Percentiles rank a stretch among this genome's conserved stretches.
Evolutionary conservation across 2,329 filamentous ascomycete genomes (phyloP).

Genomic region (Chaetomium strumarium): DNA sequence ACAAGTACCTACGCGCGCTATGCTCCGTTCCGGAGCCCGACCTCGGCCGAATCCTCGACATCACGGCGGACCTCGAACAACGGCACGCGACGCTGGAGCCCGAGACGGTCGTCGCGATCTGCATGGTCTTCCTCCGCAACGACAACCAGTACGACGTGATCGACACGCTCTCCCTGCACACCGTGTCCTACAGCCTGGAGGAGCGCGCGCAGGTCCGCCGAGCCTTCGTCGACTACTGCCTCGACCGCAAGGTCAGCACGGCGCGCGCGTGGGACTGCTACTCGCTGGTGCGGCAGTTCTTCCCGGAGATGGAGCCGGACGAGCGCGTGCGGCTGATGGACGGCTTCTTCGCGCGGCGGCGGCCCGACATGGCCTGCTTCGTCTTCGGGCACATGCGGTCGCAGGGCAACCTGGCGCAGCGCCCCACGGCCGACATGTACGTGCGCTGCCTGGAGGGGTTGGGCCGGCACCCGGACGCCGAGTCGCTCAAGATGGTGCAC

Average conservation of each 20-base stretch:
- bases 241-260: slow-evolving; percentile 56
- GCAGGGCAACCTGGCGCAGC: slow-evolving; percentile 54
- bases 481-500: slow-evolving; percentile 69
- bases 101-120: slow-evolving; percentile 68
- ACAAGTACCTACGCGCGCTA: slow-evolving; percentile 65
- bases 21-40: slow-evolving; percentile 55
- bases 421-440: slow-evolving; percentile 71
- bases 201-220: slow-evolving; percentile 64
- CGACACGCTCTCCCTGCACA: slow-evolving; percentile 72
- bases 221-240: slow-evolving; percentile 61
- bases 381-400: slow-evolving; percentile 94
- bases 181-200: slow-evolving; percentile 61
- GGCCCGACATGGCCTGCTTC: slow-evolving; percentile 77
- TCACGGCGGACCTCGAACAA: slow-evolving; percentile 68
- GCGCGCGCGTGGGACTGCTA: slow-evolving; percentile 60
- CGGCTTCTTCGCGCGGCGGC: slow-evolving; percentile 68
- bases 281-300: slow-evolving; percentile 59
- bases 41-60: slow-evolving; percentile 64
- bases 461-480: slow-evolving; percentile 51
- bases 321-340: slow-evolving; percentile 71
- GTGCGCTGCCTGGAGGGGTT: slow-evolving; percentile 72
- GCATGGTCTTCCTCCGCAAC: slow-evolving; percentile 64
- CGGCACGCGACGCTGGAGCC: slow-evolving; percentile 64
- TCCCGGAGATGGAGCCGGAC: slow-evolving; percentile 58
- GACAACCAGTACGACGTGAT: slow-evolving; percentile 75